Conservation (phyloP, 2,329 filamentous ascomycete genomes). For the Apiospora aurea region DNA sequence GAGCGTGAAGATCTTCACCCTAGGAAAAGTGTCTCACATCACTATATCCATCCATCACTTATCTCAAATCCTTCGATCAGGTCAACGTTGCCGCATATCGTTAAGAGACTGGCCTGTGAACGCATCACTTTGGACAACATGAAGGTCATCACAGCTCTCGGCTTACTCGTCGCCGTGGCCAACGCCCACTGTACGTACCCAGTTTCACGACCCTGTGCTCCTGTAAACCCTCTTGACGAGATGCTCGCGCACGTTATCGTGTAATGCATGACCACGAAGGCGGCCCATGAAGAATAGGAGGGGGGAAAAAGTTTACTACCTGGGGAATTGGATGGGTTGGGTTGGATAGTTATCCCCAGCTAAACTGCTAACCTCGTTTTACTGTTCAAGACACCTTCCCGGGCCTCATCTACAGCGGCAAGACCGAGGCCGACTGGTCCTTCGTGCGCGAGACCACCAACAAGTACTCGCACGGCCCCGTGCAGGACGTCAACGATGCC, state of each 20-base stretch:
- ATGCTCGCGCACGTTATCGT: not conserved
- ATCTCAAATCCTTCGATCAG: not conserved
- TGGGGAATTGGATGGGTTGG: not conserved
- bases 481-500: not conserved
- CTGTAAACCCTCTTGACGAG: not conserved
- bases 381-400: not conserved
- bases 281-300: too few relatives aligned
- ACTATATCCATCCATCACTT: not conserved
- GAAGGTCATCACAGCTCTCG: not conserved
- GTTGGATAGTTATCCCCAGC: not conserved
- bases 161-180: not conserved
- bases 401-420: constrained; percentile 19
- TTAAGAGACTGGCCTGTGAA: not conserved
- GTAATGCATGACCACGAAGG: not conserved
- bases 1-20: not conserved
- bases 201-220: too few relatives aligned
- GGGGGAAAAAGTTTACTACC: not conserved
- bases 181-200: constrained; percentile 2
- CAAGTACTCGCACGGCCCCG: constrained; percentile 11
- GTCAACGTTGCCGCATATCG: not conserved
- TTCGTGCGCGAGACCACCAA: constrained; percentile 19
- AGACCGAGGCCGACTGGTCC: not conserved
- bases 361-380: not conserved
- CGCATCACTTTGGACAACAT: not conserved
- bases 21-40: too few relatives aligned